phyloP scores from a whole-genome alignment of 352 stramenopile genomes.

The Globisporangium middletonii region DNA sequence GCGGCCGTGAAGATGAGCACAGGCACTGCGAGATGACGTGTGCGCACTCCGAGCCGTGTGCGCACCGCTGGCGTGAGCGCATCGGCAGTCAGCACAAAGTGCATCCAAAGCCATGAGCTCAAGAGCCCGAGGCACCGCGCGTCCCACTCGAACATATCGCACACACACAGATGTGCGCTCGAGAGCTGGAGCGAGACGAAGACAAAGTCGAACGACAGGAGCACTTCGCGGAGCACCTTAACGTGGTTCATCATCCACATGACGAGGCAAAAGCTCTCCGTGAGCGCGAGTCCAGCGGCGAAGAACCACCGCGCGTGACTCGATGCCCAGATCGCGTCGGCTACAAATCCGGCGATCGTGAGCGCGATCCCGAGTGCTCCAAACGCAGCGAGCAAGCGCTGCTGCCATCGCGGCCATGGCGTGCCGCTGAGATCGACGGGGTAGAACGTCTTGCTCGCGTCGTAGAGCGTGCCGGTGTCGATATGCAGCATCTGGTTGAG shows the following conservation, averaged over 20 bases:
- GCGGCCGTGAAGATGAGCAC: constrained; percentile 9
- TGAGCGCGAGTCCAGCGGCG: neutral
- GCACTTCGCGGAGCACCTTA: constrained; percentile 8
- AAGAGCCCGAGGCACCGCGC: neutral
- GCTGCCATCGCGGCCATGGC: neutral
- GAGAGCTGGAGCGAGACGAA: constrained; percentile 18
- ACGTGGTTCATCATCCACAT: constrained; percentile 1
- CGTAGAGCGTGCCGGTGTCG: neutral
- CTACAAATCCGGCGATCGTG: neutral
- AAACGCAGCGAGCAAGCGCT: neutral
- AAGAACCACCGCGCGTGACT: neutral
- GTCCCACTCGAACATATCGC: constrained; percentile 17
- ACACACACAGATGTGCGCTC: constrained; percentile 8
- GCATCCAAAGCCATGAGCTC: constrained; percentile 18
- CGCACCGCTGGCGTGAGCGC: constrained; percentile 14
- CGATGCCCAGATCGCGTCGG: neutral
- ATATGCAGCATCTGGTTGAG: neutral
- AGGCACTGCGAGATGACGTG: neutral
- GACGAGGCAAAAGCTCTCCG: neutral
- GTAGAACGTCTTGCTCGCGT: constrained; percentile 5
- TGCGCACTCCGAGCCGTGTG: constrained; percentile 6
- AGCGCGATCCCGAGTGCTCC: neutral
- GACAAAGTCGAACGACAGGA: constrained; percentile 17
- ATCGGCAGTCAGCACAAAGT: constrained; percentile 15
- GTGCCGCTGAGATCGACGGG: neutral